phyloP scores from a whole-genome alignment of 139 green algal species.

The Chara braunii region DNA sequence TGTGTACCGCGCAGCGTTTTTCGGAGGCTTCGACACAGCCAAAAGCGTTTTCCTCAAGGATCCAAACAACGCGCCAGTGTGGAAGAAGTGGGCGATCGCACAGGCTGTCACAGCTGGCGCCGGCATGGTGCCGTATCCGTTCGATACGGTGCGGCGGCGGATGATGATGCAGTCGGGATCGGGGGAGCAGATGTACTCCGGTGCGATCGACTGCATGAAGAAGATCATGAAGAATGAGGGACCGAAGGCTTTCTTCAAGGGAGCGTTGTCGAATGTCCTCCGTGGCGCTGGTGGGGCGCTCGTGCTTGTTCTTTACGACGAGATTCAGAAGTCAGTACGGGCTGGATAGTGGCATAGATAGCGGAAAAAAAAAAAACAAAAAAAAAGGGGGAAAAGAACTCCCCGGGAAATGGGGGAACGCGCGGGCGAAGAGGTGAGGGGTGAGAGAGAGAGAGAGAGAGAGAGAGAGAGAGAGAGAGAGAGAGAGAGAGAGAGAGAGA shows the following conservation, averaged over 20 bases:
- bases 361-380: no score
- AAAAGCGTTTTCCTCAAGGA: conserved; percentile 58
- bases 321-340: conserved; percentile 55
- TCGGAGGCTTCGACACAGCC: conserved; percentile 93
- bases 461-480: no score
- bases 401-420: no score
- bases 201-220: conserved; percentile 82
- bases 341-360: no score
- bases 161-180: conserved; percentile 91
- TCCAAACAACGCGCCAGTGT: neutral
- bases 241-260: conserved; percentile 93
- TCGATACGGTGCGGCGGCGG: conserved; percentile 94
- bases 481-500: no score
- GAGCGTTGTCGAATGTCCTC: conserved; percentile 71
- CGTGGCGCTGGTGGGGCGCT: conserved; percentile 65
- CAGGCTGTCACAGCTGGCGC: no score
- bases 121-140: conserved; percentile 90
- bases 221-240: conserved; percentile 91
- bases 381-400: no score
- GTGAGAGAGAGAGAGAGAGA: no score
- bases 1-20: conserved; percentile 97
- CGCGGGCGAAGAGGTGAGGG: no score
- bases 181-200: conserved; percentile 56
- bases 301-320: conserved; percentile 75
- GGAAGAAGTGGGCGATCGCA: no score